Evolutionary conservation across 345 rosid species (phyloP).

Genomic region (Pistacia vera): DNA sequence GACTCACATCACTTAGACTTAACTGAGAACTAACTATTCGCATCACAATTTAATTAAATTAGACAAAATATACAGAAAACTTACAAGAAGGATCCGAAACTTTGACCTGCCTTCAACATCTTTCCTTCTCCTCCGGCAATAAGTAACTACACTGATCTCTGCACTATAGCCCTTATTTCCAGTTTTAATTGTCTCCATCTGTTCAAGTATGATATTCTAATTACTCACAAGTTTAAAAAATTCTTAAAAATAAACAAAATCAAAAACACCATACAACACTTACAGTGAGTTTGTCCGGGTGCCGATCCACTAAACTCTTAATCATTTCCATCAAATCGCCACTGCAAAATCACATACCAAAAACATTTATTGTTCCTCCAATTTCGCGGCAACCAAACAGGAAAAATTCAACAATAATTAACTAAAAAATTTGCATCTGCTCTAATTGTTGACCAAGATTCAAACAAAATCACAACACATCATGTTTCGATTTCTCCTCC

Average conservation of each 20-base stretch:
- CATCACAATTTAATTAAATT: constrained; percentile 7
- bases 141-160: constrained; percentile 71
- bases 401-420: not conserved
- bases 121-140: constrained; percentile 40
- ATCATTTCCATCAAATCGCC: constrained; percentile 65
- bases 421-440: not conserved
- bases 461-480: not conserved
- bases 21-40: not conserved
- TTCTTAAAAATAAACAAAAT: not conserved
- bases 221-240: constrained; percentile 12
- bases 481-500: not conserved
- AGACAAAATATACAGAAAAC: constrained; percentile 28
- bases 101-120: constrained; percentile 57
- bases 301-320: constrained; percentile 64
- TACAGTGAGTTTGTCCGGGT: constrained; percentile 75
- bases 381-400: not conserved
- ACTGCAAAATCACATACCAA: constrained; percentile 40
- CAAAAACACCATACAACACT: constrained; percentile 6
- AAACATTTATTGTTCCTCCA: not conserved
- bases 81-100: constrained; percentile 94
- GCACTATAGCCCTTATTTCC: constrained; percentile 76
- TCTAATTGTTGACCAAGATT: not conserved
- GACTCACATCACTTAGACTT: not conserved
- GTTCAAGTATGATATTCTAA: constrained; percentile 16
- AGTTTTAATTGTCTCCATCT: constrained; percentile 63